A percentile compares a stretch with the other conserved stretches of the same genome.
Evolutionary conservation across 2,329 filamentous ascomycete genomes (phyloP).

Genomic region (Metarhizium humberi): DNA sequence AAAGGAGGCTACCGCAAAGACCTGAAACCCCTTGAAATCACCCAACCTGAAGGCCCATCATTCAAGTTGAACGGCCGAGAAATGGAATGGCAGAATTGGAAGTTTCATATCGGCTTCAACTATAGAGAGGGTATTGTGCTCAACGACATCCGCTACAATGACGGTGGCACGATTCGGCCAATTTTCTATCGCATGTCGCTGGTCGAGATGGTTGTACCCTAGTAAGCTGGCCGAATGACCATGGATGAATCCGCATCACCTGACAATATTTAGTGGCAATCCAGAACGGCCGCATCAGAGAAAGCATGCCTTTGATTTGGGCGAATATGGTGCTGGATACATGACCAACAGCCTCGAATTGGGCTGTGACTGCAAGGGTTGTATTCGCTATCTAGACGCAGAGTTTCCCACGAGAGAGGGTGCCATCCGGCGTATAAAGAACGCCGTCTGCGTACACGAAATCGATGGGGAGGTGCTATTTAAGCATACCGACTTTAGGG

Average conservation of each 20-base stretch:
- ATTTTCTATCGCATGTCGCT: constrained; percentile 85
- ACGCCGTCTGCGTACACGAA: constrained; percentile 91
- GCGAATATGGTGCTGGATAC: constrained; percentile 74
- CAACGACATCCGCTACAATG: constrained; percentile 83
- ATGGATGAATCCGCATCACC: not conserved
- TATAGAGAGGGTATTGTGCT: constrained; percentile 54
- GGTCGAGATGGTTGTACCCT: constrained; percentile 90
- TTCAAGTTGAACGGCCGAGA: constrained; percentile 68
- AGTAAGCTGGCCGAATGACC: constrained; percentile 29
- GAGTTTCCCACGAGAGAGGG: constrained; percentile 73
- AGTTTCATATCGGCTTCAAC: constrained; percentile 76
- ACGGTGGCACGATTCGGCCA: constrained; percentile 66
- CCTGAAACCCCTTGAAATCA: constrained; percentile 80
- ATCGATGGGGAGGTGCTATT: constrained; percentile 87
- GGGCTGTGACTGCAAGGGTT: constrained; percentile 80
- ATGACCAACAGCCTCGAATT: constrained; percentile 72
- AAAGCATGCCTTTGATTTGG: constrained; percentile 74
- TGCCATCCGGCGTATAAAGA: constrained; percentile 73
- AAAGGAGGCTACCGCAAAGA: constrained; percentile 68
- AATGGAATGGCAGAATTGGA: constrained; percentile 90
- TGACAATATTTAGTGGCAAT: constrained; percentile 42
- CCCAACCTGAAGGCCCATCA: constrained; percentile 80
- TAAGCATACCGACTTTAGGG: constrained; percentile 91
- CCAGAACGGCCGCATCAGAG: constrained; percentile 72
- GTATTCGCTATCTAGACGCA: constrained; percentile 86